Evolutionary conservation across 2,329 filamentous ascomycete genomes (phyloP).

Genomic region (Huntiella decipiens): DNA sequence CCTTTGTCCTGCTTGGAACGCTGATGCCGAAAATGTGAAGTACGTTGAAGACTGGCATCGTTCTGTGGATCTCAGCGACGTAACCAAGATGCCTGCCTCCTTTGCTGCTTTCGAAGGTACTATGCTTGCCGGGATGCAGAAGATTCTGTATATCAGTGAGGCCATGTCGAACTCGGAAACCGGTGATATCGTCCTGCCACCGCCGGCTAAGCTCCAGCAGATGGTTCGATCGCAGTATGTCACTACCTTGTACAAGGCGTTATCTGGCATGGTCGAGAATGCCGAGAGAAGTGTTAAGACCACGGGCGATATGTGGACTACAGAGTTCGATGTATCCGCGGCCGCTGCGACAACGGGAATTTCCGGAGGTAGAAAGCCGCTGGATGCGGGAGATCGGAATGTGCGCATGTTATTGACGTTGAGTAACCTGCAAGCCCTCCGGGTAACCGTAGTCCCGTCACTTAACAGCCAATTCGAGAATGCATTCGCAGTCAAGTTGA

Average conservation of each 20-base stretch:
- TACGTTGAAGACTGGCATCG: constrained; percentile 87
- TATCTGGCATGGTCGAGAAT: constrained; percentile 94
- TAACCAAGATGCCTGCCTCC: constrained; percentile 76
- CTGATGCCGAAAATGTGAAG: constrained; percentile 82
- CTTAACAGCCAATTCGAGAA: constrained; percentile 89
- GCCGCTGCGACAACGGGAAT: not conserved
- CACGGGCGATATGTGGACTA: constrained; percentile 42
- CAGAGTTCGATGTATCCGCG: constrained; percentile 21
- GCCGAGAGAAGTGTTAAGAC: constrained; percentile 57
- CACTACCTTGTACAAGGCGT: constrained; percentile 76
- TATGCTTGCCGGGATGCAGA: constrained; percentile 73
- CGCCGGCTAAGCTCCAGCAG: constrained; percentile 70
- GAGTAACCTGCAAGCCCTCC: constrained; percentile 73
- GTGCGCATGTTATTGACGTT: constrained; percentile 86
- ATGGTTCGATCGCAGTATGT: constrained; percentile 87
- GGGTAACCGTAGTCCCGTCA: constrained; percentile 63
- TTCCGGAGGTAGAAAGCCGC: constrained; percentile 22
- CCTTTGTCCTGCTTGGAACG: constrained; percentile 79
- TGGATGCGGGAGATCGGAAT: constrained; percentile 49
- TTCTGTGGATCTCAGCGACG: constrained; percentile 59
- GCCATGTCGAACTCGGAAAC: constrained; percentile 56
- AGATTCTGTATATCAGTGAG: constrained; percentile 83
- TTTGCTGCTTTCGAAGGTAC: constrained; percentile 75
- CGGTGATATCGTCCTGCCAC: constrained; percentile 63
- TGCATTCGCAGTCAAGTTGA: constrained; percentile 81